Base-by-base conservation (phyloP, 1,284 basidiomycete species). In the Rhodotorula sp. region DNA sequence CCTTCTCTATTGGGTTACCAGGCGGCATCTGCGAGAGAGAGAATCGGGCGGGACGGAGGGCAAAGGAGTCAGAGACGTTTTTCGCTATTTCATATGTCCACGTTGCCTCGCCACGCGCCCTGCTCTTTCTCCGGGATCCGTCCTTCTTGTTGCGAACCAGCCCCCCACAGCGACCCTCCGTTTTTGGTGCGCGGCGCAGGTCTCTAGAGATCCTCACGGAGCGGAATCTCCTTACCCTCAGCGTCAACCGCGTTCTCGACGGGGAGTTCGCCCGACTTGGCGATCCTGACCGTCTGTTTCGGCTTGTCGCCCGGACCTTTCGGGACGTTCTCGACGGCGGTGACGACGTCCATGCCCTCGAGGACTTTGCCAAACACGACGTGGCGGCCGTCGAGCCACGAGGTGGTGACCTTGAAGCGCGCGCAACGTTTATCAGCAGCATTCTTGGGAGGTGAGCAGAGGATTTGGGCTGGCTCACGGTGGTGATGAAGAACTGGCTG, bases 301-400 rank as follows among this genome's bases (percentile, higher is more conserved):
- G 93, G 93, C 70, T 86, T 87, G 83, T 95, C 91, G 69, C 84
- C 84, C 52, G 81, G 59, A 66, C 85, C 87, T 80, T 90, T 93
- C 31, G 86, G 77, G 54, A 89, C 86, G 72, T 88, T 84, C 84
- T 95, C 89, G 60, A 81, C 95, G 91, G 38, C 82, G 81, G 70
- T 83, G 80, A 97, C 85, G 72, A 95, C 83, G 75, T 94, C 90
- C 90, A 95, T 90, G 64, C 93, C 93, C 73, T 95, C 91, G 60
- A 95, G 76, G 68, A 97, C 90, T 77, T 88, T 87, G 70, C 94
- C 94, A 77, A 97, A 97, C 58, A 97, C 93, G 54, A 68, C 55
- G 34, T 64, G 61, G 18, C 47, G 43, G 12, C 23, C 81, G 76
- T 84, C 83, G 49, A 78, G 72, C 75, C 76, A 78, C 7, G 43